A percentile compares a stretch with the other conserved stretches of the same genome.
phyloP scores from a whole-genome alignment of 768 basidiomycete species.

The Suillus subalutaceus region DNA sequence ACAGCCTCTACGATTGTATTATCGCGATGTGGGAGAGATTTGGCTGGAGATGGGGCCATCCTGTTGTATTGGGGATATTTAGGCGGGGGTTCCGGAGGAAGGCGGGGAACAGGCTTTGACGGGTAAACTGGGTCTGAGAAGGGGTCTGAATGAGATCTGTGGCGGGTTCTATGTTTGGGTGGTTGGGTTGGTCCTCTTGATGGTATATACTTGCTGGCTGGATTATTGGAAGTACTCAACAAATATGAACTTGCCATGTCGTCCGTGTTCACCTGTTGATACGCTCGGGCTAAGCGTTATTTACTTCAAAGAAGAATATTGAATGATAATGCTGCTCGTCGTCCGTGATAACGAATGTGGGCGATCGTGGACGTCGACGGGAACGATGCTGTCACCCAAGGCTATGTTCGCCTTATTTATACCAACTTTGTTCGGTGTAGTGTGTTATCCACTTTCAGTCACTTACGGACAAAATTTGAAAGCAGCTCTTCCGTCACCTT shows the following conservation, averaged over 20 bases:
- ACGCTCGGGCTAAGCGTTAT: slow-evolving; percentile 21
- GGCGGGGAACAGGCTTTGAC: slow-evolving; percentile 41
- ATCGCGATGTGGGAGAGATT: slow-evolving; percentile 37
- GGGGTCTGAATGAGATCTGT: slow-evolving; percentile 55
- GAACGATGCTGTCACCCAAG: slow-evolving; percentile 9
- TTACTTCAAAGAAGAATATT: neutral
- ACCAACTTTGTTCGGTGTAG: neutral
- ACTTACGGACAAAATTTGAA: neutral
- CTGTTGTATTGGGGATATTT: slow-evolving; percentile 29
- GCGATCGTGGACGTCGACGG: slow-evolving; percentile 14
- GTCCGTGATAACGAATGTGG: slow-evolving; percentile 9
- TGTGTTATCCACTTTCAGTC: slow-evolving; percentile 4
- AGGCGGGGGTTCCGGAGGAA: slow-evolving; percentile 39
- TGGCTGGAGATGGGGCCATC: slow-evolving; percentile 30
- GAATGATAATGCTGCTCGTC: neutral
- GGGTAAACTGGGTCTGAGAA: slow-evolving; percentile 46
- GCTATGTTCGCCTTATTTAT: slow-evolving; percentile 6
- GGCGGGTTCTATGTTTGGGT: slow-evolving; percentile 36
- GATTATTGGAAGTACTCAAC: slow-evolving; percentile 11
- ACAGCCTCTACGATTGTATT: slow-evolving; percentile 60
- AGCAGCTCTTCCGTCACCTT: neutral
- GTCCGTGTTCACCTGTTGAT: slow-evolving; percentile 22
- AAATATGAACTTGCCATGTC: slow-evolving; percentile 22
- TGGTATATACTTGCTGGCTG: slow-evolving; percentile 27
- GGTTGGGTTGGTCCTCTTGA: slow-evolving; percentile 25